Base-by-base conservation (phyloP, 108 stramenopile species). In the Stephanodiscus minutulus region DNA sequence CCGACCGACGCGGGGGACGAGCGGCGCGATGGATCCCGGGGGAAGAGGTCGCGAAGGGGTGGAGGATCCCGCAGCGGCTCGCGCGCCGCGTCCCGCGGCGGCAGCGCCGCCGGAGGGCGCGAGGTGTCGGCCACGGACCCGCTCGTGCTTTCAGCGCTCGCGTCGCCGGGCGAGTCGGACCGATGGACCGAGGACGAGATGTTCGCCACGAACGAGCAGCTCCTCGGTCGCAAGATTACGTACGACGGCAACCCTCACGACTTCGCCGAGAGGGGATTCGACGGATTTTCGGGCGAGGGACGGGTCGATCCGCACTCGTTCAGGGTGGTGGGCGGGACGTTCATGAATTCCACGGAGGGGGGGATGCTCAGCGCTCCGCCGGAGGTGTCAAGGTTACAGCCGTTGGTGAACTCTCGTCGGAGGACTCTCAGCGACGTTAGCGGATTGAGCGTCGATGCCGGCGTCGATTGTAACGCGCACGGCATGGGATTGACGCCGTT, bases 211-310 rank as follows among this genome's bases (percentile, higher is more conserved):
- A 95, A 95, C 66, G 91, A 91, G 73, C 50, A 76, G 59, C 44
- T 90, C 49, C 35, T 76, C 7, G 94, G 94, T 0, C 73, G 82
- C 13, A 86, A 90, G 31, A 79, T 90, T 12, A 85, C 84, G 4
- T 95, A 95, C 57, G 87, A 89, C 77, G 94, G 94, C 13, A 95
- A 95, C 72, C 91, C 94, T 2, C 94, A 95, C 66, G 72, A 84
- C 10, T 95, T 95, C 69, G 86, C 85, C 27, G 90, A 89, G 66
- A 82, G 89, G 57, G 93, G 93, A 3, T 91, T 7, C 15, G 24
- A 28, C 15, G 59, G n/a, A n/a, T n/a, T 72, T 8, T 61, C 37
- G 11, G 71, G 61, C 12, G 46, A 44, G 17, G 80, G 78, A 9
- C 62, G 72, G n/a, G 60, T 79, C n/a, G 91, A 95, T 85, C 91